Conservation (phyloP, 805 yeast species). For the Cyberlindnera amylophila region DNA sequence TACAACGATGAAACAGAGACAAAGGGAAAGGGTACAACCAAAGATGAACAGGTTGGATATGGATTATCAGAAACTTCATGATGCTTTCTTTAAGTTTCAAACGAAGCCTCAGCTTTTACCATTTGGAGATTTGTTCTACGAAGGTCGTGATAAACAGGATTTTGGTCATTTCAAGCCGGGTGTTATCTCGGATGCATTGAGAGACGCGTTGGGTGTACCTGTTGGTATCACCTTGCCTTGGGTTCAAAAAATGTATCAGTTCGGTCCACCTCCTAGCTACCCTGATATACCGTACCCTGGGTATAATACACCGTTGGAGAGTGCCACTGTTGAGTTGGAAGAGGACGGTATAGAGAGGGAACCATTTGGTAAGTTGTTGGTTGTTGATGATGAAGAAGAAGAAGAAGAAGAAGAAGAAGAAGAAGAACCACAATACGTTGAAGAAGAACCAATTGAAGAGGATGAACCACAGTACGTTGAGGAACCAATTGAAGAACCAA, state of each 20-base stretch:
- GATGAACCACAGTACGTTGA: constrained; percentile 7
- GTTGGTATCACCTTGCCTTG: constrained; percentile 60
- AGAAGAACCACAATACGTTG: constrained; percentile 18
- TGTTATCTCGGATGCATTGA: constrained; percentile 52
- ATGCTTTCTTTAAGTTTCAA: constrained; percentile 84
- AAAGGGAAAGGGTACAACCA: constrained; percentile 84
- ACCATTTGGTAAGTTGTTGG: constrained; percentile 32
- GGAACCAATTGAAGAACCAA: constrained; percentile 1
- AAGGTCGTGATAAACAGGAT: constrained; percentile 57
- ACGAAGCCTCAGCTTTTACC: constrained; percentile 62
- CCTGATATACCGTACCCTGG: constrained; percentile 59
- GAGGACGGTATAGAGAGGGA: constrained; percentile 16
- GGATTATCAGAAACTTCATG: constrained; percentile 76
- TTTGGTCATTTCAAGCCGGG: constrained; percentile 60
- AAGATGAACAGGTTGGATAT: constrained; percentile 82
- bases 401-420: constrained; percentile 25
- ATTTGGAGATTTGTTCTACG: constrained; percentile 78
- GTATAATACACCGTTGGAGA: constrained; percentile 39
- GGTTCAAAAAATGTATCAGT: constrained; percentile 60
- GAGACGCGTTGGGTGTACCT: constrained; percentile 65
- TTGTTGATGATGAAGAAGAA: constrained; percentile 24
- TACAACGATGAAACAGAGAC: constrained; percentile 57
- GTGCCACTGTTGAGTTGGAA: constrained; percentile 14
- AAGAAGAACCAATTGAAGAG: constrained; percentile 23
- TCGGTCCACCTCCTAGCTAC: constrained; percentile 85